These are phyloP conservation scores for Cocos nucifera DNA, from an alignment of 176 grass and related monocot genomes.

Conservation along the genomic window DNA sequence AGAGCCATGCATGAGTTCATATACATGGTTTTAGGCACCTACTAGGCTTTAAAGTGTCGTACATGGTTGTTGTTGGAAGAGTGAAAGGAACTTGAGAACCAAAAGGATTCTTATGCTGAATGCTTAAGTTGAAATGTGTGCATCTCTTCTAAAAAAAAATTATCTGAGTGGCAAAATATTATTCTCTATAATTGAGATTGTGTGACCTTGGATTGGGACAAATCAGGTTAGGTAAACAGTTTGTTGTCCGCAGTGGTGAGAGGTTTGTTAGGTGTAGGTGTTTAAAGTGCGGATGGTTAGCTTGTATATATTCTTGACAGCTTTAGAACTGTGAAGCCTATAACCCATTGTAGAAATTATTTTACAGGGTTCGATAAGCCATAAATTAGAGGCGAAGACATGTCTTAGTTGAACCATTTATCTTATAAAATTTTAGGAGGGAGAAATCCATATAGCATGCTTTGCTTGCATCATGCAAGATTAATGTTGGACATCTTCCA, in stretches of 20 bases:
- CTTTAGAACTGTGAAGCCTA: no score
- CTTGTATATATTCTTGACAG: no score
- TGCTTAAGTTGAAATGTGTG: conserved; percentile 23
- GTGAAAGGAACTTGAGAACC: conserved; percentile 68
- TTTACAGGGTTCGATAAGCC: no score
- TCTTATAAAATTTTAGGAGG: no score
- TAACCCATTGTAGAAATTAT: no score
- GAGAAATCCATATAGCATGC: no score
- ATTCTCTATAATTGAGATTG: background rate
- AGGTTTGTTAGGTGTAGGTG: background rate
- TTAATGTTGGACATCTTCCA: no score
- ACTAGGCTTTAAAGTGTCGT: background rate
- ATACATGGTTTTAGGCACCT: background rate
- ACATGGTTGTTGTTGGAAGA: conserved; percentile 23
- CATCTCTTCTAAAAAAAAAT: no score
- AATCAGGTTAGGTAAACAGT: background rate
- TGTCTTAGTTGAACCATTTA: no score
- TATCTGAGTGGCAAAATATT: conserved; percentile 5
- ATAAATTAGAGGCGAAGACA: no score
- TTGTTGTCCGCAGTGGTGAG: background rate
- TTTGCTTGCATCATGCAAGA: no score
- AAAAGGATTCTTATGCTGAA: conserved; percentile 12
- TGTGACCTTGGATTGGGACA: background rate
- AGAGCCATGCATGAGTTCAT: background rate
- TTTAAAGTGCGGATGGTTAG: background rate